Conservation (phyloP, 148 eudicot species). For the Heliamphora exappendiculata region DNA sequence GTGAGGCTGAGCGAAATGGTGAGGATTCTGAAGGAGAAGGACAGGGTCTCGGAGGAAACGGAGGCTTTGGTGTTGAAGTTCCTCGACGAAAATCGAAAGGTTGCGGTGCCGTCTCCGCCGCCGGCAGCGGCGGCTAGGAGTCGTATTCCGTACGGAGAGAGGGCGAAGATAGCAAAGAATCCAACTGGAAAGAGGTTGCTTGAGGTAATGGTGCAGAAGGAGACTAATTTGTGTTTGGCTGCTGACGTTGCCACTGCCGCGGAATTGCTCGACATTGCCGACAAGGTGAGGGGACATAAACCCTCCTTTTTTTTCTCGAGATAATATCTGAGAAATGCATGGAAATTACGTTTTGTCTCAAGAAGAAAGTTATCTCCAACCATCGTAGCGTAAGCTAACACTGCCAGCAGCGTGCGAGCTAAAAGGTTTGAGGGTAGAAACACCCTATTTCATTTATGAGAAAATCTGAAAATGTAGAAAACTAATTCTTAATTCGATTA, state of each 20-base stretch:
- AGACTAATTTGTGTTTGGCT: constrained; percentile 83
- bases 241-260: constrained; percentile 88
- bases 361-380: background rate
- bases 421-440: too few relatives aligned
- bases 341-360: background rate
- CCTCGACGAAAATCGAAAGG: constrained; percentile 59
- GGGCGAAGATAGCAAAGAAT: constrained; percentile 66
- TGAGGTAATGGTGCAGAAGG: constrained; percentile 74
- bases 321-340: background rate
- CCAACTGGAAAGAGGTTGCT: constrained; percentile 70
- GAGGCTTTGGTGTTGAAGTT: constrained; percentile 72
- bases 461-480: too few relatives aligned
- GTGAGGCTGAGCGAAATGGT: constrained; percentile 82
- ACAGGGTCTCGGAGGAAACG: constrained; percentile 67
- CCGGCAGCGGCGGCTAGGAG: constrained; percentile 20
- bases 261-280: constrained; percentile 80
- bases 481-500: too few relatives aligned
- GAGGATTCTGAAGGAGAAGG: constrained; percentile 62
- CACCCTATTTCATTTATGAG: too few relatives aligned
- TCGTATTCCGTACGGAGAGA: constrained; percentile 54
- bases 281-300: constrained; percentile 39
- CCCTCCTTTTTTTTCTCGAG: background rate
- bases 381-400: background rate
- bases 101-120: constrained; percentile 36
- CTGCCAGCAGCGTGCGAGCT: background rate